Evolutionary conservation across 352 stramenopile genomes (phyloP), one percentile per base, ranked within the genome.

Genomic region (Phytopythium boreale): DNA sequence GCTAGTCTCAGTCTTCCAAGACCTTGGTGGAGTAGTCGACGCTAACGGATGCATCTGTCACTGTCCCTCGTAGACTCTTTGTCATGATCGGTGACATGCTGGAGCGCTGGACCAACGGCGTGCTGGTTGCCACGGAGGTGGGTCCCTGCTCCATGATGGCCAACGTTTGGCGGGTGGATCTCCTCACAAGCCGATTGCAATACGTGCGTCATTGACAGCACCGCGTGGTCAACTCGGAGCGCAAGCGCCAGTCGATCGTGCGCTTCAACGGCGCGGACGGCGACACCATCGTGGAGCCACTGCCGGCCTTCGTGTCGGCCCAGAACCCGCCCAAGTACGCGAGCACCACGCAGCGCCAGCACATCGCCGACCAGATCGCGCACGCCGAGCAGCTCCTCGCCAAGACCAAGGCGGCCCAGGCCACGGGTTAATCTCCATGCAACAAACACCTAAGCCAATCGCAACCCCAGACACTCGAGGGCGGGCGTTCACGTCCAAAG

Each of bases 21-120:
- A 4, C 1, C 12, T 8, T 47, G 41, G 26, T 37, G 19, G n/a
- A 9, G 7, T 9, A 15, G 20, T 50, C 10, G 19, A 14, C 15
- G n/a, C 10, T 50, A 10, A 50, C 43, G 10, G 43, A 26, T 9
- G 11, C 20, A n/a, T 22, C 41, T 46, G 15, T 15, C 20, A 11
- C 20, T 50, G n/a, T 17, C 2, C 26, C 20, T 15, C 6, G 26
- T 31, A 56, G 49, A 14, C 71, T 95, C 36, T 89, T 95, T 27
- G 62, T 95, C 17, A 85, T 95, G 76, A 74, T 95, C 47, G 86
- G 86, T 22, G 86, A 95, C 51, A 81, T 95, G 61, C 71, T 93
- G 11, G 86, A 95, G 65, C 82, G 84, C 8, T 93, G 83, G 84
- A 95, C 86, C 14, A 95, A 95, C 55, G 86, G 86, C 27, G 61